Percentiles rank a stretch among this genome's conserved stretches.
These are phyloP conservation scores for Tricholomella constricta DNA, from an alignment of 768 basidiomycete genomes.

Conservation along the genomic window DNA sequence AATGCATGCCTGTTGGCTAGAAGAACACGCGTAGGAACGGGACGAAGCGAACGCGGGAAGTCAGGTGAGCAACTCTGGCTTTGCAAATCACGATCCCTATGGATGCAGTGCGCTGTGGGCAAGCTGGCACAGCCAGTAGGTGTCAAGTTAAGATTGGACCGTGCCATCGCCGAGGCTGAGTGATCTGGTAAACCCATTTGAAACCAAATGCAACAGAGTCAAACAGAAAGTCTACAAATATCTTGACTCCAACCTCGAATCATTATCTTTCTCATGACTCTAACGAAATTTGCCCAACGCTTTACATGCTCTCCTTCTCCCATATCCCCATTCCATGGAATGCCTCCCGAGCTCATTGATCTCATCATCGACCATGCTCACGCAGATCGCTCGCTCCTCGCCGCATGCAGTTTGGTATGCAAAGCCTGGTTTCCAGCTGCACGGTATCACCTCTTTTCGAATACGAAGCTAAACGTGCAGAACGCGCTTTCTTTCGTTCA, in stretches of 20 bases:
- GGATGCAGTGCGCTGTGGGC: not conserved
- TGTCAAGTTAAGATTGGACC: not conserved
- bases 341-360: conserved; percentile 22
- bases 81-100: not conserved
- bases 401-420: conserved; percentile 22
- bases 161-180: not conserved
- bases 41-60: not conserved
- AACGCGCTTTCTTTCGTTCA: conserved; percentile 13
- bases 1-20: not conserved
- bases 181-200: conserved; percentile 8
- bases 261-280: conserved; percentile 2
- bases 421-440: conserved; percentile 19
- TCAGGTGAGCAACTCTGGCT: not conserved
- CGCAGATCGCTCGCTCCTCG: conserved; percentile 13
- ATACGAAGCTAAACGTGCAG: conserved; percentile 8
- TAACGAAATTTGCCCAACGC: not conserved
- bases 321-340: not conserved
- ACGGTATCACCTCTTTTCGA: conserved; percentile 22
- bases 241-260: not conserved
- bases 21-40: not conserved
- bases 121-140: conserved; percentile 5
- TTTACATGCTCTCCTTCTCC: not conserved
- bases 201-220: conserved; percentile 6
- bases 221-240: conserved; percentile 13
- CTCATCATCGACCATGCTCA: conserved; percentile 18